Conservation (phyloP, 2,329 filamentous ascomycete genomes). For the Scopulariopsis brevicaulis region DNA sequence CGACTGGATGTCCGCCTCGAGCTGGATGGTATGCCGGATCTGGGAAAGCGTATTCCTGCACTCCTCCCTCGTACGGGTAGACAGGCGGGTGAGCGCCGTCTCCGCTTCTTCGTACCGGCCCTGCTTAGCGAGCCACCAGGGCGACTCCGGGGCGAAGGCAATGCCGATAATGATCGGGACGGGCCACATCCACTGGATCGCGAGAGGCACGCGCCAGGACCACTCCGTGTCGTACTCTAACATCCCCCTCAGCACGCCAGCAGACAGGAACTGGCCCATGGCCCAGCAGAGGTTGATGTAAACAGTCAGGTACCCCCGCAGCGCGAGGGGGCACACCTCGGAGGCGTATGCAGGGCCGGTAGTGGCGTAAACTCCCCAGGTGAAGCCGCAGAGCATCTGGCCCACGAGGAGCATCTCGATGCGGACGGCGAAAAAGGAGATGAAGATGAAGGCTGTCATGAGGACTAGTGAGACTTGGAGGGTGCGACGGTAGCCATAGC, state of each 20-base stretch:
- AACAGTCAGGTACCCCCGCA: conserved; percentile 29
- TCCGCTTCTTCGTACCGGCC: conserved; percentile 19
- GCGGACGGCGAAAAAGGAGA: conserved; percentile 17
- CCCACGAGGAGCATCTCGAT: conserved; percentile 29
- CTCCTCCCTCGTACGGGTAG: conserved; percentile 5
- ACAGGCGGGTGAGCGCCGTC: conserved; percentile 17
- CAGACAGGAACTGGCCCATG: conserved; percentile 28
- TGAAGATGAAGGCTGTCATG: conserved; percentile 15
- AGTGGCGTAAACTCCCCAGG: conserved; percentile 34
- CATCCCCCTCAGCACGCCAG: conserved; percentile 26
- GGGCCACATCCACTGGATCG: conserved; percentile 27
- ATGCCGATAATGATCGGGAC: conserved; percentile 19
- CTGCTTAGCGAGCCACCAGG: conserved; percentile 22
- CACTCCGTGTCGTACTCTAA: conserved; percentile 18
- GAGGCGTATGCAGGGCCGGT: conserved; percentile 29
- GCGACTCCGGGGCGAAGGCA: conserved; percentile 22
- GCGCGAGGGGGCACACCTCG: conserved; percentile 28
- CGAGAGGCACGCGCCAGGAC: conserved; percentile 28
- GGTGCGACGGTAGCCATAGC: conserved; percentile 26
- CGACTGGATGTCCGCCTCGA: conserved; percentile 26
- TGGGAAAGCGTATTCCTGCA: neutral
- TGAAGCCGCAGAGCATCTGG: conserved; percentile 31
- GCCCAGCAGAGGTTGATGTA: conserved; percentile 32
- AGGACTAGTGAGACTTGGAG: conserved; percentile 28
- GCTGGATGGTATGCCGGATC: conserved; percentile 25